Evolutionary conservation across 345 rosid genomes (phyloP).

Genomic region (Linum lewisii): DNA sequence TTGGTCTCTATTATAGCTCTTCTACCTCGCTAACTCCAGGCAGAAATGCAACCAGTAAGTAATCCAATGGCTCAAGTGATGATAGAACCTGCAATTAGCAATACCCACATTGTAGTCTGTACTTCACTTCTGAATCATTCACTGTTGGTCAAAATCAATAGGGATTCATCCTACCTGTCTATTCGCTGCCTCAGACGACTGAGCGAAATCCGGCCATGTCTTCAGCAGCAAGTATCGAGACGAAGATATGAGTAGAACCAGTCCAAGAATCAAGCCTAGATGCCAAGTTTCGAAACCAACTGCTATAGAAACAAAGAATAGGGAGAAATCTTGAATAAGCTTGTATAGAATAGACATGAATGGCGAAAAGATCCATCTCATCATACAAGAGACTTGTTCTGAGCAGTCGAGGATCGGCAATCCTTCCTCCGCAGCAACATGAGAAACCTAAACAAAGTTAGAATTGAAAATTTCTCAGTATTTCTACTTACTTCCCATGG

Average conservation of each 20-base stretch:
- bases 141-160: neutral
- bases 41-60: conserved; percentile 57
- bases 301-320: conserved; percentile 21
- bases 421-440: conserved; percentile 59
- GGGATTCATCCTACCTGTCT: conserved; percentile 36
- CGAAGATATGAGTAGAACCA: conserved; percentile 60
- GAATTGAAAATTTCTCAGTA: neutral
- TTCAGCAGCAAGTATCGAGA: conserved; percentile 56
- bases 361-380: neutral
- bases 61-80: conserved; percentile 76
- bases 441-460: conserved; percentile 47
- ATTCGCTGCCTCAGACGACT: conserved; percentile 80
- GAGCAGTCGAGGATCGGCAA: conserved; percentile 63
- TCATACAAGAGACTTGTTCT: conserved; percentile 48
- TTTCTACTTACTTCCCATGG: neutral
- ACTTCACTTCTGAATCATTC: neutral
- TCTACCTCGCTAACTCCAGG: conserved; percentile 84
- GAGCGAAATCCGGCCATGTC: conserved; percentile 72
- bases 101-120: neutral
- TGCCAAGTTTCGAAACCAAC: conserved; percentile 84
- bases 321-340: neutral
- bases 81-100: conserved; percentile 51
- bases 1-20: neutral
- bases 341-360: too few relatives aligned
- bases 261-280: conserved; percentile 52